Conservation (phyloP, 306 rosid genomes). For the Quercus ilex region DNA sequence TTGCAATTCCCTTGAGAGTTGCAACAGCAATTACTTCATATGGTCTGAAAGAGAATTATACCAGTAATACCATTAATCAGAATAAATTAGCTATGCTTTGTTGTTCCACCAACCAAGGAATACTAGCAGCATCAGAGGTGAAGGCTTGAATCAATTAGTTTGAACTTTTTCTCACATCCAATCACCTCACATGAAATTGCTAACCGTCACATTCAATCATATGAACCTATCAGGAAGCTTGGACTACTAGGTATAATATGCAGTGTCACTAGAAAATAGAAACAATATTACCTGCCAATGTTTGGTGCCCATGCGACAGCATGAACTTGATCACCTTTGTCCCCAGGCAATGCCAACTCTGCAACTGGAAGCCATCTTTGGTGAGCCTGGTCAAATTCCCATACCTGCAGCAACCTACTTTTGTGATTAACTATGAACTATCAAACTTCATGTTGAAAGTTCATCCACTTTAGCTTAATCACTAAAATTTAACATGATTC, state of each 20-base stretch:
- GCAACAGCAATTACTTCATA: constrained; percentile 80
- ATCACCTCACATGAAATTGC: neutral
- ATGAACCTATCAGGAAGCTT: neutral
- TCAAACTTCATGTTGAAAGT: neutral
- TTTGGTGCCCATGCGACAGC: constrained; percentile 93
- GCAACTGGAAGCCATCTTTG: constrained; percentile 99
- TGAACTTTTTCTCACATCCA: constrained; percentile 6
- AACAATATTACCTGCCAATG: constrained; percentile 70
- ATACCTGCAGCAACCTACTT: constrained; percentile 45
- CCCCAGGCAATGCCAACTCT: constrained; percentile 64
- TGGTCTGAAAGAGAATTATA: constrained; percentile 45
- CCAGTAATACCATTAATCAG: constrained; percentile 1
- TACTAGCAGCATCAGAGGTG: neutral
- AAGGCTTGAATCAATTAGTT: constrained; percentile 4
- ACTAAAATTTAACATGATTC: neutral
- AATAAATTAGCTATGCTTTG: neutral
- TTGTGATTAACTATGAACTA: neutral
- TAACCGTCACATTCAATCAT: neutral
- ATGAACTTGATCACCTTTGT: constrained; percentile 66
- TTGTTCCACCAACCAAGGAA: constrained; percentile 14
- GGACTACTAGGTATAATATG: neutral
- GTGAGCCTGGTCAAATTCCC: constrained; percentile 96
- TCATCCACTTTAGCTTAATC: neutral
- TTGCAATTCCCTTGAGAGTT: constrained; percentile 62
- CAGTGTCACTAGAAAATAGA: neutral